phyloP scores from a whole-genome alignment of 1,284 basidiomycete species.

The Clitocybe nebularis region DNA sequence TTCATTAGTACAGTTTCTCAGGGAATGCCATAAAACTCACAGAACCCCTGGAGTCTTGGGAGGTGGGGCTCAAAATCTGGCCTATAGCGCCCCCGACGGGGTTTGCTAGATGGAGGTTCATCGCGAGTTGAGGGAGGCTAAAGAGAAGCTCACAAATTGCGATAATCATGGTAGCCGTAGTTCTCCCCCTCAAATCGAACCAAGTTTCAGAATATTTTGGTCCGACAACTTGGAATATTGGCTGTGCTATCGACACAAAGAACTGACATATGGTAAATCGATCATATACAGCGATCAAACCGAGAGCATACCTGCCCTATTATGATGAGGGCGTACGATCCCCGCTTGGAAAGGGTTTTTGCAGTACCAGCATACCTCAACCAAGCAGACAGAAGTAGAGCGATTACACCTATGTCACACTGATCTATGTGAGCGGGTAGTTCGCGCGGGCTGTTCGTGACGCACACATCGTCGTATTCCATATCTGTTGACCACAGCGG shows the following conservation, averaged over 20 bases:
- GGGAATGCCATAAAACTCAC: constrained; percentile 33
- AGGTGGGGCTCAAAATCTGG: constrained; percentile 66
- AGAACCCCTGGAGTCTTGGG: constrained; percentile 51
- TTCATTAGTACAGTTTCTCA: constrained; percentile 2
- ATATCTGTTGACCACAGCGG: constrained; percentile 50
- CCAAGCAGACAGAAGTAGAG: constrained; percentile 65
- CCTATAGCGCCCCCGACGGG: constrained; percentile 66
- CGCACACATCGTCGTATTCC: constrained; percentile 58
- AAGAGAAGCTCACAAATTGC: constrained; percentile 49
- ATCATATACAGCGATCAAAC: background rate
- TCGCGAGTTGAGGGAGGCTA: background rate
- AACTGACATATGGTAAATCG: constrained; percentile 32
- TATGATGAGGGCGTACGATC: constrained; percentile 60
- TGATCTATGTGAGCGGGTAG: constrained; percentile 12
- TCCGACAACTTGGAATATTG: constrained; percentile 65
- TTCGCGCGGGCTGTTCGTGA: background rate
- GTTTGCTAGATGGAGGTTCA: constrained; percentile 44
- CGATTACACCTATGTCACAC: constrained; percentile 53
- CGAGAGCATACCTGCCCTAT: constrained; percentile 55
- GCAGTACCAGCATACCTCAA: constrained; percentile 70
- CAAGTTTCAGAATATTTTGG: constrained; percentile 74
- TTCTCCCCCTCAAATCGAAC: constrained; percentile 71
- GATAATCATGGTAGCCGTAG: constrained; percentile 76
- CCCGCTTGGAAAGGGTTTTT: constrained; percentile 39
- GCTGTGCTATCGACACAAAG: constrained; percentile 53